Percentiles rank a stretch among this genome's conserved stretches.
Evolutionary conservation across 495 filamentous ascomycete genomes (phyloP).

Genomic region (Stereocaulon alpinum): DNA sequence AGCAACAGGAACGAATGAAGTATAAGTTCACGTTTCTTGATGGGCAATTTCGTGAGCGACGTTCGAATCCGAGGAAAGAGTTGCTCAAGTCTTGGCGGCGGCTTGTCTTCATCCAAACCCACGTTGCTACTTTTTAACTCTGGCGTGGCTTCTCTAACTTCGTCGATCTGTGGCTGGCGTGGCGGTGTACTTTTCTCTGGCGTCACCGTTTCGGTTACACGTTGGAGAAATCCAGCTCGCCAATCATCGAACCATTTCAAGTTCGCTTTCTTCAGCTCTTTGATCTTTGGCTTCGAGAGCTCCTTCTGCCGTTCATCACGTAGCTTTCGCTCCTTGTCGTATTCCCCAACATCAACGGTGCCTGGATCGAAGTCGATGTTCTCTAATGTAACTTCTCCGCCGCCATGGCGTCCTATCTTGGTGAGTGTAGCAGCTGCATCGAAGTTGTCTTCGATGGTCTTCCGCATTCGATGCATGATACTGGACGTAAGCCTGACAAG

Average conservation of each 20-base stretch:
- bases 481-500: slow-evolving; percentile 38
- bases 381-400: slow-evolving; percentile 22
- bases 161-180: neutral
- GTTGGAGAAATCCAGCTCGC: slow-evolving; percentile 48
- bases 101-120: slow-evolving; percentile 4
- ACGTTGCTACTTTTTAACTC: neutral
- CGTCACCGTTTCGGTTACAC: slow-evolving; percentile 51
- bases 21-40: slow-evolving; percentile 37
- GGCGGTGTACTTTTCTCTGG: slow-evolving; percentile 35
- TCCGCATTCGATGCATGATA: slow-evolving; percentile 37
- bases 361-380: slow-evolving; percentile 22
- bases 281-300: slow-evolving; percentile 23
- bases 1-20: slow-evolving; percentile 58
- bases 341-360: slow-evolving; percentile 20
- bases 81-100: slow-evolving; percentile 27
- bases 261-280: slow-evolving; percentile 31
- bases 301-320: slow-evolving; percentile 24
- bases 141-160: neutral
- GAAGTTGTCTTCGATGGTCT: slow-evolving; percentile 33
- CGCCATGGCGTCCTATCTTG: neutral
- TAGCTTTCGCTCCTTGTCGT: slow-evolving; percentile 23
- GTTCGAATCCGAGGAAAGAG: slow-evolving; percentile 39
- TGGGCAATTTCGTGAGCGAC: slow-evolving; percentile 32
- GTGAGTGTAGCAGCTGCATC: slow-evolving; percentile 21
- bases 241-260: slow-evolving; percentile 55